Conservation (phyloP, 2,329 filamentous ascomycete genomes). For the Paraphoma chrysanthemicola region DNA sequence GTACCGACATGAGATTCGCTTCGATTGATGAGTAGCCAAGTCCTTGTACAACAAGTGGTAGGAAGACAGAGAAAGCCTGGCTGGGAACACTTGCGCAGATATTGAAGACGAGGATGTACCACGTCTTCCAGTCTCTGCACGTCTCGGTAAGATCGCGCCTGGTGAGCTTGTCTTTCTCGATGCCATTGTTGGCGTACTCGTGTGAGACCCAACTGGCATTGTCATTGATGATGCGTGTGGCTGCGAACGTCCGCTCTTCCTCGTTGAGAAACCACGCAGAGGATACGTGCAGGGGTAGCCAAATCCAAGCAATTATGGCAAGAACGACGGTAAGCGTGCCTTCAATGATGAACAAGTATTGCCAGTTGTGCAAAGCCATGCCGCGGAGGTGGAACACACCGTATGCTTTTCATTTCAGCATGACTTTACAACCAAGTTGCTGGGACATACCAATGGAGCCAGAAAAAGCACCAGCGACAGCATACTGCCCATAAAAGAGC, state of each 20-base stretch:
- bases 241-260: constrained; percentile 22
- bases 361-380: constrained; percentile 54
- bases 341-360: constrained; percentile 56
- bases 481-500: constrained; percentile 53
- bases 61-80: constrained; percentile 50
- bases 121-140: constrained; percentile 28
- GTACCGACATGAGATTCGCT: constrained; percentile 52
- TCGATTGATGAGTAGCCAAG: constrained; percentile 24
- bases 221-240: constrained; percentile 22
- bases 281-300: constrained; percentile 30
- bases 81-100: constrained; percentile 51
- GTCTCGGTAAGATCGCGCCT: constrained; percentile 25
- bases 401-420: constrained; percentile 24
- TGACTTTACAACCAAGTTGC: too few species aligned
- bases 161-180: constrained; percentile 14
- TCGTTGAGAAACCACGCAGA: constrained; percentile 49
- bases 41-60: constrained; percentile 56
- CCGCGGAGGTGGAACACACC: constrained; percentile 57
- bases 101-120: constrained; percentile 44
- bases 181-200: constrained; percentile 2
- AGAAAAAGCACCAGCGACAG: constrained; percentile 51
- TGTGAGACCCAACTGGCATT: constrained; percentile 8
- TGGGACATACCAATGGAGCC: constrained; percentile 43
- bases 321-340: constrained; percentile 44
- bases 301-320: constrained; percentile 34